Percentiles rank a stretch among this genome's conserved stretches.
These are phyloP conservation scores for Tolypocladium sp. DNA, from an alignment of 2,329 filamentous ascomycete species.

Conservation along the genomic window DNA sequence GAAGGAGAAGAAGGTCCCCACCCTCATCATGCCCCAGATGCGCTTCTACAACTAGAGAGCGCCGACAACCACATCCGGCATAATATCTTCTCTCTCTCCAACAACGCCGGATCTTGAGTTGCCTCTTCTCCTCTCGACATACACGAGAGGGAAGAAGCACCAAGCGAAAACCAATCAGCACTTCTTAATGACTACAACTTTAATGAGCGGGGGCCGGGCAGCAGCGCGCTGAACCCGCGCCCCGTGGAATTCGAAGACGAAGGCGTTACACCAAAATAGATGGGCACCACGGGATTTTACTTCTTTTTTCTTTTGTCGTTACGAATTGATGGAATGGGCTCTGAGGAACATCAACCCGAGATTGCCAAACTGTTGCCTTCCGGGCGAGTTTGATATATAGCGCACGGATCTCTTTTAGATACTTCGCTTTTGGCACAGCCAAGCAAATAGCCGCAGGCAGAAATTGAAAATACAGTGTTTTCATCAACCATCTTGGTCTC, in stretches of 20 bases:
- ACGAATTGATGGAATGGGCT: neutral
- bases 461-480: neutral
- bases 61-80: neutral
- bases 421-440: neutral
- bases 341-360: neutral
- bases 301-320: neutral
- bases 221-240: neutral
- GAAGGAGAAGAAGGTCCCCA: slow-evolving; percentile 2
- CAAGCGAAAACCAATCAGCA: neutral
- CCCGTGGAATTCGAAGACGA: neutral
- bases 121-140: neutral
- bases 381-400: neutral
- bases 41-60: slow-evolving; percentile 4
- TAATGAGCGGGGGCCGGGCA: neutral
- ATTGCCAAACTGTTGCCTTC: neutral
- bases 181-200: neutral
- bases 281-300: neutral
- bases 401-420: neutral
- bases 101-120: neutral
- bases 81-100: neutral
- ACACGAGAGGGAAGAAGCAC: neutral
- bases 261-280: neutral
- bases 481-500: neutral
- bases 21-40: slow-evolving; percentile 3
- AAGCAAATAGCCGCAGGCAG: neutral